Evolutionary conservation across 805 yeast genomes (phyloP), one percentile per base, ranked within the genome.

Genomic region (Candida sithepensis): DNA sequence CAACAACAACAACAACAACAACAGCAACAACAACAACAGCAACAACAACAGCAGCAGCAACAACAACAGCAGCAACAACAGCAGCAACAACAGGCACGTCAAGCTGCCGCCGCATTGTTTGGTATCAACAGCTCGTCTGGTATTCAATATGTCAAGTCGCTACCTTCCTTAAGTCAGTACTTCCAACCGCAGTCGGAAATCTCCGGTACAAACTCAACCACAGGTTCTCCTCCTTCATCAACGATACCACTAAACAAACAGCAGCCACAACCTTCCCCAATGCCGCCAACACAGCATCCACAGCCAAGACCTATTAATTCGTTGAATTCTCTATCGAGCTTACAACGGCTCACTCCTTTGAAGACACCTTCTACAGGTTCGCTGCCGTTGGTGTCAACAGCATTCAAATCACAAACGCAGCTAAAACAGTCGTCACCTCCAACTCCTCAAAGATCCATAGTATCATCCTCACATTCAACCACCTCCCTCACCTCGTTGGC

Each of bases 141-240:
- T 42, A 42, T 65, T 19, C 68, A 63, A 43, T 70, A 71, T 53
- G 73, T 76, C n/a, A 77, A 73, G 58, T 75, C 81, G 7, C 65
- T 78, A 30, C 83, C 82, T 12, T 74, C 80, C 18, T 65, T 78
- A 44, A 67, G 78, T 0, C 77, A 76, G 46, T 77, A 74, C 63
- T 78, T 78, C 50, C 51, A 50, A 36, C 43, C 46, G 10, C 44
- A 40, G 21, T 68, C 68, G 36, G 72, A 65, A 72, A 52, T 74
- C 52, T 65, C 34, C 5, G 14, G 5, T n/a, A 12, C 34, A 7
- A 64, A 18, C 64, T 67, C 4, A 18, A 32, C 43, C 18, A n/a
- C 53, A 24, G n/a, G 23, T 12, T 20, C 39, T 12, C 12, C 39
- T 4, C 22, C 39, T 12, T 13, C 23, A n/a, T 19, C 39, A 20